Evolutionary conservation across 202 grass and related monocot species (phyloP).

Genomic region (Brachypodium distachyon): DNA sequence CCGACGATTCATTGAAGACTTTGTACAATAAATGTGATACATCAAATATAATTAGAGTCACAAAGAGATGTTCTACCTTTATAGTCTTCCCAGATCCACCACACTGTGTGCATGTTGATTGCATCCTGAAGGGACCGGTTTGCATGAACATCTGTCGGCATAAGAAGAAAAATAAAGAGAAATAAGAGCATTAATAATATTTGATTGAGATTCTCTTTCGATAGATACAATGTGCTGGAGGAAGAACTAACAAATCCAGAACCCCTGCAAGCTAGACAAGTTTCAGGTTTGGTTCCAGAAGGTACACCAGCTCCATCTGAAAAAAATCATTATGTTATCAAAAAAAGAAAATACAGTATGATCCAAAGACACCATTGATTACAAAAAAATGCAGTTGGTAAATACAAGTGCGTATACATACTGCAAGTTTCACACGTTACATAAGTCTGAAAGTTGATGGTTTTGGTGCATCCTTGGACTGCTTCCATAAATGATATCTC

Average conservation of each 20-base stretch:
- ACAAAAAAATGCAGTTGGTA: not conserved
- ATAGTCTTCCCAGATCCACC: slow-evolving; percentile 73
- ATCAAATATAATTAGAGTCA: not conserved
- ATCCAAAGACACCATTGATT: not conserved
- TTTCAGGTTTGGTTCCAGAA: slow-evolving; percentile 82
- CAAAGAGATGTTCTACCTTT: slow-evolving; percentile 31
- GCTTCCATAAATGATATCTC: slow-evolving; percentile 93
- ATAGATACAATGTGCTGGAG: not conserved
- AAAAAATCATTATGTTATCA: not conserved
- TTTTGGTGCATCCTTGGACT: slow-evolving; percentile 85
- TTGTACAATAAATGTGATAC: not conserved
- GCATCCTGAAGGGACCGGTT: slow-evolving; percentile 80
- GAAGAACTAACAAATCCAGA: slow-evolving; percentile 65
- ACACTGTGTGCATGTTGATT: slow-evolving; percentile 70
- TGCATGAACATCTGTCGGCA: slow-evolving; percentile 67
- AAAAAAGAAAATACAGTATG: not conserved
- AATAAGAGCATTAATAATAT: slow-evolving; percentile 6
- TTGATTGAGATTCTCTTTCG: not conserved
- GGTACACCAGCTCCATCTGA: slow-evolving; percentile 85
- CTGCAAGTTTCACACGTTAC: slow-evolving; percentile 53
- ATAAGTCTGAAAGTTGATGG: slow-evolving; percentile 49
- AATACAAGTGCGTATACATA: slow-evolving; percentile 39
- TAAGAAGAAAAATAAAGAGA: not conserved
- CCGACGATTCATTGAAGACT: not conserved
- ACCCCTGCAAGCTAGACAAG: slow-evolving; percentile 65